Percentiles rank a stretch among this genome's conserved stretches.
Evolutionary conservation across 352 stramenopile genomes (phyloP).

Genomic region (Paralagenidium karlingii): DNA sequence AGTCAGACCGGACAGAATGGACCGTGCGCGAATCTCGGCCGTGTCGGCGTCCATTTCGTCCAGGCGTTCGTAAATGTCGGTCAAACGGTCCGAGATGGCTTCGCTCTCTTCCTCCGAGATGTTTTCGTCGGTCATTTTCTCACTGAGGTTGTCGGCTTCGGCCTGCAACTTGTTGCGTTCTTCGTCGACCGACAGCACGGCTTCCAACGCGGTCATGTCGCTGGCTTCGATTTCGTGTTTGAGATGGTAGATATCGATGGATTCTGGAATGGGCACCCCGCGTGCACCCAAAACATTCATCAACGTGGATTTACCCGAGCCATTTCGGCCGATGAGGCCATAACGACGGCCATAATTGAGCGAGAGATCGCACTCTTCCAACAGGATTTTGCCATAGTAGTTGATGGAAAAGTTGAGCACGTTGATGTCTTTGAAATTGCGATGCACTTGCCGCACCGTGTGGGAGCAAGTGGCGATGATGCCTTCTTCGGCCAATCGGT

Average conservation of each 20-base stretch:
- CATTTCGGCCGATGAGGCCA: slow-evolving; percentile 94
- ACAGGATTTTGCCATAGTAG: slow-evolving; percentile 92
- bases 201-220: slow-evolving; percentile 91
- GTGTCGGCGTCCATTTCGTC: slow-evolving; percentile 93
- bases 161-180: slow-evolving; percentile 88
- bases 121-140: slow-evolving; percentile 81
- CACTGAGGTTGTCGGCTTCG: slow-evolving; percentile 88
- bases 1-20: slow-evolving; percentile 92
- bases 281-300: slow-evolving; percentile 94
- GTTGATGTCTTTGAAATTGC: slow-evolving; percentile 97
- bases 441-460: slow-evolving; percentile 84
- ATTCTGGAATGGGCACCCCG: slow-evolving; percentile 89
- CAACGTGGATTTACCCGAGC: slow-evolving; percentile 94
- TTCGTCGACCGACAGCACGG: slow-evolving; percentile 92
- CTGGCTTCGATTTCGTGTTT: slow-evolving; percentile 94
- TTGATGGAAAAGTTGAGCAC: slow-evolving; percentile 94
- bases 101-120: slow-evolving; percentile 80
- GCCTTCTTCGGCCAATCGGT: slow-evolving; percentile 86
- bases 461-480: slow-evolving; percentile 96
- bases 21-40: slow-evolving; percentile 85
- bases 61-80: slow-evolving; percentile 90
- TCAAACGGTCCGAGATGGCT: slow-evolving; percentile 86
- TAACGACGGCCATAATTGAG: slow-evolving; percentile 98
- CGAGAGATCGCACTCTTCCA: slow-evolving; percentile 93
- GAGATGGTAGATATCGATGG: slow-evolving; percentile 95